Conservation (phyloP, 257 asterid species). For the Nicotiana paniculata region DNA sequence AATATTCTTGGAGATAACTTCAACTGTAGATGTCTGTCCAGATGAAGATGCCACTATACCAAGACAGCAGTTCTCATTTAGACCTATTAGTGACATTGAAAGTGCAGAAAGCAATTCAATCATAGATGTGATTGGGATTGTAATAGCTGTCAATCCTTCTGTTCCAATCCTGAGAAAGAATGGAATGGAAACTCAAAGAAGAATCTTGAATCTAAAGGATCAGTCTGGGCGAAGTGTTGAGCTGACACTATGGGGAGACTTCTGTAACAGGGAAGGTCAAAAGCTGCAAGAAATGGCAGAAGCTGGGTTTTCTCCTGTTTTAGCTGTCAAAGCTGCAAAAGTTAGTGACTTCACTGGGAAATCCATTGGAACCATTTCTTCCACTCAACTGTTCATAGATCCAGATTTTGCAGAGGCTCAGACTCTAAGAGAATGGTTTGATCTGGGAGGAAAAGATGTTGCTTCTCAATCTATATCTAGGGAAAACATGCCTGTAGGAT, state of each 20-base stretch:
- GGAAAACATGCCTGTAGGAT: slow-evolving; percentile 54
- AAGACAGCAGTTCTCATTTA: slow-evolving; percentile 73
- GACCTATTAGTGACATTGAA: slow-evolving; percentile 72
- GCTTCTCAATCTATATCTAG: slow-evolving; percentile 73
- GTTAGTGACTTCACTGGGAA: slow-evolving; percentile 89
- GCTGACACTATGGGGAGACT: slow-evolving; percentile 92
- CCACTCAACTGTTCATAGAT: slow-evolving; percentile 80
- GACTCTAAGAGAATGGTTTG: slow-evolving; percentile 64
- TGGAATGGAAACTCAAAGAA: slow-evolving; percentile 94
- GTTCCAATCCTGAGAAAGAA: slow-evolving; percentile 89
- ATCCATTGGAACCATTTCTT: slow-evolving; percentile 72
- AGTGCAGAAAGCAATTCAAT: slow-evolving; percentile 70
- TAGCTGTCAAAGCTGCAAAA: slow-evolving; percentile 92
- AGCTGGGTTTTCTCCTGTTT: slow-evolving; percentile 55
- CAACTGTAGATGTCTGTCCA: slow-evolving; percentile 67
- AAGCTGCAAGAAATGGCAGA: slow-evolving; percentile 59
- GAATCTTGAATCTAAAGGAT: slow-evolving; percentile 77
- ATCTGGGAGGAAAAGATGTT: slow-evolving; percentile 63
- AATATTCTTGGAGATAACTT: slow-evolving; percentile 64
- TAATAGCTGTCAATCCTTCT: slow-evolving; percentile 71
- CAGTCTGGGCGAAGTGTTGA: slow-evolving; percentile 74
- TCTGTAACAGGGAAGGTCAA: slow-evolving; percentile 89
- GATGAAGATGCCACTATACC: slow-evolving; percentile 91
- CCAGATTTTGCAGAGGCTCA: slow-evolving; percentile 70
- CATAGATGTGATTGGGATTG: slow-evolving; percentile 79